phyloP scores from a whole-genome alignment of 2,329 filamentous ascomycete genomes.

The Grosmannia serpens region DNA sequence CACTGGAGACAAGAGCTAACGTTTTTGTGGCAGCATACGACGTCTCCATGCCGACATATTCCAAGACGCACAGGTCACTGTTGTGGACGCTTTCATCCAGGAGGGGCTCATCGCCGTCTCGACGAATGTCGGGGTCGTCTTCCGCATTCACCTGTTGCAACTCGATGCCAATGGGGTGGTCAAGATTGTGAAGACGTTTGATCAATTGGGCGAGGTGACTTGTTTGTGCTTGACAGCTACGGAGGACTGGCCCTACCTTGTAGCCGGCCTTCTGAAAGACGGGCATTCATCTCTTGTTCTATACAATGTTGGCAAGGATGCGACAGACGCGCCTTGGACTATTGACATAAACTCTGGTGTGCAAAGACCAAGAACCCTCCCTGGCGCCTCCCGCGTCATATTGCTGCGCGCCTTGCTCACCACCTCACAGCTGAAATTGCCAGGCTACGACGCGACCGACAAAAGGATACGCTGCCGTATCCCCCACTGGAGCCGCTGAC shows the following conservation, averaged over 20 bases:
- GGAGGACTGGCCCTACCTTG: constrained; percentile 17
- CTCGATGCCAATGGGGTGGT: constrained; percentile 19
- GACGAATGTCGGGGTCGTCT: constrained; percentile 23
- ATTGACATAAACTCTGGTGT: constrained; percentile 16
- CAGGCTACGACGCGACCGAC: background rate
- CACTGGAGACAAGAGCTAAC: background rate
- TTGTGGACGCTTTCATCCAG: constrained; percentile 31
- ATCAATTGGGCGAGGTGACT: constrained; percentile 35
- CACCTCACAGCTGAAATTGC: background rate
- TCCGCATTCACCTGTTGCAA: constrained; percentile 27
- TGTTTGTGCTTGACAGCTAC: constrained; percentile 28
- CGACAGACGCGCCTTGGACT: constrained; percentile 1
- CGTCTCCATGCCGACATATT: constrained; percentile 3
- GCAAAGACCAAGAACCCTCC: background rate
- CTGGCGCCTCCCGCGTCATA: background rate
- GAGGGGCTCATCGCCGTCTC: constrained; percentile 30
- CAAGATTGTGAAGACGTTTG: constrained; percentile 18
- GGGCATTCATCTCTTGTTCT: constrained; percentile 22
- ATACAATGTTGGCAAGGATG: constrained; percentile 12
- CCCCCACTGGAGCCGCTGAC: constrained; percentile 29
- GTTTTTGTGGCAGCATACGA: constrained; percentile 1
- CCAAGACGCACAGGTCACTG: constrained; percentile 6
- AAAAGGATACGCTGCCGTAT: background rate
- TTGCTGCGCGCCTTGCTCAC: background rate
- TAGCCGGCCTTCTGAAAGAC: constrained; percentile 23